phyloP scores from a whole-genome alignment of 805 yeast genomes.

The Candida golubevii region DNA sequence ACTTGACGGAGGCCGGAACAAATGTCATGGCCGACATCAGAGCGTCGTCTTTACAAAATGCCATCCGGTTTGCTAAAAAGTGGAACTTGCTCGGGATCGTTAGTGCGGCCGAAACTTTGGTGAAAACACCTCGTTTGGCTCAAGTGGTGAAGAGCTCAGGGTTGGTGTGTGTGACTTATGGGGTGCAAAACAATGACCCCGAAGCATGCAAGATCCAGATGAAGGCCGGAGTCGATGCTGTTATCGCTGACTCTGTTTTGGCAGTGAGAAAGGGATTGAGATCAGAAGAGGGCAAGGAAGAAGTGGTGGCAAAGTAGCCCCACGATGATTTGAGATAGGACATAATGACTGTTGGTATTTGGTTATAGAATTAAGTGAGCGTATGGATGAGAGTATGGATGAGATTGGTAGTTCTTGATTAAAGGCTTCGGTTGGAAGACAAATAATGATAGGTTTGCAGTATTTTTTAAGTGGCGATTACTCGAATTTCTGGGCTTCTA shows the following conservation, averaged over 20 bases:
- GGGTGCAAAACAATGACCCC: conserved; percentile 78
- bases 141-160: conserved; percentile 90
- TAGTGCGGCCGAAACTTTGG: conserved; percentile 79
- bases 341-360: too few relatives aligned
- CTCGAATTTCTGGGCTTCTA: too few relatives aligned
- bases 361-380: too few relatives aligned
- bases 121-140: conserved; percentile 86
- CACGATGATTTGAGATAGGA: too few relatives aligned
- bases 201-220: conserved; percentile 79
- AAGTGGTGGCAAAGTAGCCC: too few relatives aligned
- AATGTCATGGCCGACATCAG: conserved; percentile 82
- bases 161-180: conserved; percentile 89
- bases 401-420: too few relatives aligned
- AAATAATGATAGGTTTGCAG: too few relatives aligned
- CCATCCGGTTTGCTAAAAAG: conserved; percentile 81
- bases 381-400: too few relatives aligned
- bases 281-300: conserved; percentile 14
- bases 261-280: conserved; percentile 85
- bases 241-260: conserved; percentile 91
- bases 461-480: too few relatives aligned
- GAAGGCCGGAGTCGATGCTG: conserved; percentile 96
- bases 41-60: conserved; percentile 84
- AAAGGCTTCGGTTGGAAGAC: too few relatives aligned
- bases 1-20: conserved; percentile 86
- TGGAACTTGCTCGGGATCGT: conserved; percentile 94